Percentiles rank a stretch among this genome's conserved stretches.
Conservation (phyloP, 352 stramenopile species). For the Phytophthora pseudosyringae region DNA sequence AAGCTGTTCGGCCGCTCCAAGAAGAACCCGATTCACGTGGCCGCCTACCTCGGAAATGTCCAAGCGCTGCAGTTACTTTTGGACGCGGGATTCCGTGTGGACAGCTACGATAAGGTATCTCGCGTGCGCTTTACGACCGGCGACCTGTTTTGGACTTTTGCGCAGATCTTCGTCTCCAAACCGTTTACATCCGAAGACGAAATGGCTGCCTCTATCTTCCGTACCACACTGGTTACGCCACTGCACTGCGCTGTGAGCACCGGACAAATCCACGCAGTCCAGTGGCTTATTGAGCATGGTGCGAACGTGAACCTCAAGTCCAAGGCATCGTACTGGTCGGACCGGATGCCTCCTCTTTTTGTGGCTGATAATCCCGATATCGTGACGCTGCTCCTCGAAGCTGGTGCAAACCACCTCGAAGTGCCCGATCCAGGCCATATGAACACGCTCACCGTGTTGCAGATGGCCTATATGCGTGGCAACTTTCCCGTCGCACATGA, state of each 20-base stretch:
- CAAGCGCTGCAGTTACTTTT: conserved; percentile 61
- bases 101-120: conserved; percentile 76
- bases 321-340: conserved; percentile 68
- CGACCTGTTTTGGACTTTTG: conserved; percentile 83
- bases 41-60: conserved; percentile 72
- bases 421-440: conserved; percentile 69
- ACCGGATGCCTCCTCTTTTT: conserved; percentile 73
- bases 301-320: conserved; percentile 68
- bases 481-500: conserved; percentile 70
- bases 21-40: conserved; percentile 86
- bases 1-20: conserved; percentile 69
- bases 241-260: conserved; percentile 73
- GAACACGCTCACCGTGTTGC: conserved; percentile 73
- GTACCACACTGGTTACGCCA: conserved; percentile 72
- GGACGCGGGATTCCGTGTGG: conserved; percentile 60
- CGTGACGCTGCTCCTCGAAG: conserved; percentile 60
- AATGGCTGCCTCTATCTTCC: conserved; percentile 64
- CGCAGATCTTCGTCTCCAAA: conserved; percentile 65
- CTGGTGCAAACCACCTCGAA: conserved; percentile 73
- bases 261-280: conserved; percentile 58
- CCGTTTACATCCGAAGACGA: conserved; percentile 53
- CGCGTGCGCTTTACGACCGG: conserved; percentile 79
- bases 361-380: conserved; percentile 74
- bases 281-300: conserved; percentile 62
- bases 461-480: conserved; percentile 69